A percentile compares a stretch with the other conserved stretches of the same genome.
These are phyloP conservation scores for Botrytis elliptica DNA, from an alignment of 2,329 filamentous ascomycete species.

Conservation along the genomic window DNA sequence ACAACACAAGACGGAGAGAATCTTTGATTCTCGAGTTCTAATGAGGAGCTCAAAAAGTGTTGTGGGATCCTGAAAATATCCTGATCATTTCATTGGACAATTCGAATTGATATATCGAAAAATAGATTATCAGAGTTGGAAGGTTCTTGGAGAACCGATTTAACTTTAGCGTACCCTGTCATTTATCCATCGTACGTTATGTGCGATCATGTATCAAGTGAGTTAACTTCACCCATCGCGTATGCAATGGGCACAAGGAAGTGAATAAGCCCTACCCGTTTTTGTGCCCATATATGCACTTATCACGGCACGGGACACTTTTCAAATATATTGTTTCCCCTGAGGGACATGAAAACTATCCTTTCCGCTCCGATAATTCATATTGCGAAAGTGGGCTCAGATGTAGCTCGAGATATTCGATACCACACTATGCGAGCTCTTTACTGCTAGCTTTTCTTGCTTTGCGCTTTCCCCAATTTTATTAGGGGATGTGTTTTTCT, in stretches of 20 bases:
- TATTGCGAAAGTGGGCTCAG: background rate
- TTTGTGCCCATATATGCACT: background rate
- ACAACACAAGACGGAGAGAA: background rate
- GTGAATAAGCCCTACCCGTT: background rate
- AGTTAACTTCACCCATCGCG: background rate
- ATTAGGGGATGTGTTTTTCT: background rate
- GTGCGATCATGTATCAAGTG: background rate
- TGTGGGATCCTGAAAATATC: background rate
- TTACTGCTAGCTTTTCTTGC: background rate
- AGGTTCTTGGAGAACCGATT: background rate
- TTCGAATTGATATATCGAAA: background rate
- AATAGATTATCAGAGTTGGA: background rate
- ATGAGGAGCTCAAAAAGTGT: background rate
- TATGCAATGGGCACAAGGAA: background rate
- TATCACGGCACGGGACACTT: background rate
- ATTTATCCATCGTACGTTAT: background rate
- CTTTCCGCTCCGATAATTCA: background rate
- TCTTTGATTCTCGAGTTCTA: background rate
- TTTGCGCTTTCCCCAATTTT: background rate
- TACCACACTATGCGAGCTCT: background rate
- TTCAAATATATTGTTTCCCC: background rate
- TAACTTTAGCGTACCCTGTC: background rate
- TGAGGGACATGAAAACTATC: too few relatives aligned
- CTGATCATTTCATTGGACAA: background rate
- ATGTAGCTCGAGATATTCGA: background rate